Percentiles rank a stretch among this genome's conserved stretches.
These are phyloP conservation scores for Neopestalotiopsis sp. DNA, from an alignment of 2,329 filamentous ascomycete species.

Conservation along the genomic window DNA sequence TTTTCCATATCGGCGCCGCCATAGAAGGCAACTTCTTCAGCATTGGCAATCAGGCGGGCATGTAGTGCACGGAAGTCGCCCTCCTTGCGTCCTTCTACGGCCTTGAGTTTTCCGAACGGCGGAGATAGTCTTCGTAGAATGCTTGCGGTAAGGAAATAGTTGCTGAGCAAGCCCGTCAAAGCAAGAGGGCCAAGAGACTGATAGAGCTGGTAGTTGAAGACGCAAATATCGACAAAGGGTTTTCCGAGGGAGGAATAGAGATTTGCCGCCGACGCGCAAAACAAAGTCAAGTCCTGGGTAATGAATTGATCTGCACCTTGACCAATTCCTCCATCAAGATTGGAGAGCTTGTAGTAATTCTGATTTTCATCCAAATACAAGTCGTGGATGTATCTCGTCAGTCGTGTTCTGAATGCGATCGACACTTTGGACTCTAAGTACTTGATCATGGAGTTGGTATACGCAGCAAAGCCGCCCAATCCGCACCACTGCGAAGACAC, in stretches of 20 bases:
- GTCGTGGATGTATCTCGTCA: conserved; percentile 97
- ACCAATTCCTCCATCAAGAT: conserved; percentile 90
- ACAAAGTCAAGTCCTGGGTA: conserved; percentile 93
- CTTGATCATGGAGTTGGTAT: conserved; percentile 99
- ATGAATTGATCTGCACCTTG: conserved; percentile 96
- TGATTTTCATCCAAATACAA: conserved; percentile 93
- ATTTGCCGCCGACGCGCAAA: conserved; percentile 90
- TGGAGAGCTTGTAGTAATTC: conserved; percentile 95
- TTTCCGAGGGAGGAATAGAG: conserved; percentile 98
- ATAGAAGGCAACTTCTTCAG: conserved; percentile 97
- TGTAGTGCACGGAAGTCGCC: conserved; percentile 94
- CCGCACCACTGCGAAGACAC: conserved; percentile 73
- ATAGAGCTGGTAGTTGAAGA: conserved; percentile 98
- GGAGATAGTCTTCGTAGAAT: conserved; percentile 87
- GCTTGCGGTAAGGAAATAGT: conserved; percentile 93
- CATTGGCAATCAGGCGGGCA: conserved; percentile 91
- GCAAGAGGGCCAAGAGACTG: conserved; percentile 88
- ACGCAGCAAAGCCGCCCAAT: conserved; percentile 89
- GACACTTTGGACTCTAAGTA: conserved; percentile 97
- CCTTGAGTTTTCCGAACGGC: conserved; percentile 95
- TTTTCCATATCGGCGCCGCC: conserved; percentile 95
- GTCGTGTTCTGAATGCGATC: conserved; percentile 92
- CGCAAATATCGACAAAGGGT: conserved; percentile 92
- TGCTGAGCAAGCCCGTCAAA: conserved; percentile 82
- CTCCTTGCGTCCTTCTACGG: conserved; percentile 92